Evolutionary conservation across 106 monocot species (phyloP), one percentile per base, ranked within the genome.

Genomic region (Gastrodia elata): DNA sequence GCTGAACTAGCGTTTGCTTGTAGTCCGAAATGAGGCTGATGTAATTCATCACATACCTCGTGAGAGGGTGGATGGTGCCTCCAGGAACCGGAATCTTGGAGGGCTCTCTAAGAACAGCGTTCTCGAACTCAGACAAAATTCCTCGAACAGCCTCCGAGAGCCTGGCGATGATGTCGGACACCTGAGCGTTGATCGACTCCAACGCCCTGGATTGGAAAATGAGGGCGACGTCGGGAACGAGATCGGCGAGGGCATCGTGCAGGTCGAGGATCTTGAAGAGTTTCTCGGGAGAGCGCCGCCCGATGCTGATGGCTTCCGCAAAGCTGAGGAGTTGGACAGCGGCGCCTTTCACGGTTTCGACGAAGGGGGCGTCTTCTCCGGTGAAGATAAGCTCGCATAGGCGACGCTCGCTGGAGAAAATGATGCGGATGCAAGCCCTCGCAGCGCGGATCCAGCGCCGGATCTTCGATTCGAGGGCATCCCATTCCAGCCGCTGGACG

Each of bases 11-110:
- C 0, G 88, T 91, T n/a, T 38, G 74, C 80, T 85, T 88, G 80
- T 98, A 93, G 61, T 93, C 97, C 1, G 88, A 83, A 28, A 93
- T 88, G 10, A 93, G 74, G 74, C 73, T 81, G 68, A 86, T 78
- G 82, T 93, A 98, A 58, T 98, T 98, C 97, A 98, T 98, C 59
- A 98, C 97, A 68, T 98, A 98, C 0, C 93, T 80, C 15, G 97
- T 93, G 15, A 98, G 76, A 0, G 93, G 97, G 72, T 98, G 97
- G 22, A 98, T 68, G 2, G 97, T 91, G 15, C 97, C 97, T 14
- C 90, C 93, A 22, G 90, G 97, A 16, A 93, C 90, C 0, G 86
- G 84, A 9, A 80, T 79, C 42, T 56, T 78, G 9, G 90, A 84
- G 5, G 84, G 82, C 32, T 98, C 92, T 8, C 73, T 80, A 13